Conservation (phyloP, 768 basidiomycete species). For the Steccherinum ochraceum region DNA sequence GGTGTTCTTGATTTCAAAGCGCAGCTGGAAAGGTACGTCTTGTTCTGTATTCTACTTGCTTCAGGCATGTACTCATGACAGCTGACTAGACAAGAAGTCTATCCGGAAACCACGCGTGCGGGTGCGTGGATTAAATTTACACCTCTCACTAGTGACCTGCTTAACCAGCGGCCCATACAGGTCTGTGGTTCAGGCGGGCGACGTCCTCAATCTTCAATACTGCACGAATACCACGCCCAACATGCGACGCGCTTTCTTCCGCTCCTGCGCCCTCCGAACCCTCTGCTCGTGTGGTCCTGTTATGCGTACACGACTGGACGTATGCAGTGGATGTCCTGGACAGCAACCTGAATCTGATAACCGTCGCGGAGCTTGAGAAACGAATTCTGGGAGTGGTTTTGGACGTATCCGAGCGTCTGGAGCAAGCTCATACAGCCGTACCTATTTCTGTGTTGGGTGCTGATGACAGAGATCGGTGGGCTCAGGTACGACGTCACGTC, state of each 20-base stretch:
- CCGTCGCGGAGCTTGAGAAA: slow-evolving; percentile 37
- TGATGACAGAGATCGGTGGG: slow-evolving; percentile 80
- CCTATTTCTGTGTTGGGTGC: slow-evolving; percentile 70
- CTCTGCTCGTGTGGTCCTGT: slow-evolving; percentile 50
- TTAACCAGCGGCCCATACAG: slow-evolving; percentile 9
- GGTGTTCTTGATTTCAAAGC: slow-evolving; percentile 70
- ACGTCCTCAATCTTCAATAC: slow-evolving; percentile 67
- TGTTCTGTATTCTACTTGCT: background rate
- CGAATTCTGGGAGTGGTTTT: slow-evolving; percentile 37
- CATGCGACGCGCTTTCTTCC: slow-evolving; percentile 59
- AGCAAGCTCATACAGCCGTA: slow-evolving; percentile 48
- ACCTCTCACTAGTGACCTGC: too few relatives aligned
- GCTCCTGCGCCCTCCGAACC: slow-evolving; percentile 37
- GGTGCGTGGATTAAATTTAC: slow-evolving; percentile 31
- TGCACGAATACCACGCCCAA: slow-evolving; percentile 63
- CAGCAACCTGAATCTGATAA: slow-evolving; percentile 24
- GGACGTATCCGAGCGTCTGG: slow-evolving; percentile 52
- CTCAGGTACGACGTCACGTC: slow-evolving; percentile 47
- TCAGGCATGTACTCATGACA: background rate
- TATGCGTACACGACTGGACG: slow-evolving; percentile 73
- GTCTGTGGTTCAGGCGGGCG: slow-evolving; percentile 56
- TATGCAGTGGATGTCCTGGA: slow-evolving; percentile 71
- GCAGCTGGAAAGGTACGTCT: slow-evolving; percentile 52
- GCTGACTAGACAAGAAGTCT: slow-evolving; percentile 52
- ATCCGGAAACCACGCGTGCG: slow-evolving; percentile 66